Conservation (phyloP, 805 yeast species). For the Nakazawaea ishiwadae region DNA sequence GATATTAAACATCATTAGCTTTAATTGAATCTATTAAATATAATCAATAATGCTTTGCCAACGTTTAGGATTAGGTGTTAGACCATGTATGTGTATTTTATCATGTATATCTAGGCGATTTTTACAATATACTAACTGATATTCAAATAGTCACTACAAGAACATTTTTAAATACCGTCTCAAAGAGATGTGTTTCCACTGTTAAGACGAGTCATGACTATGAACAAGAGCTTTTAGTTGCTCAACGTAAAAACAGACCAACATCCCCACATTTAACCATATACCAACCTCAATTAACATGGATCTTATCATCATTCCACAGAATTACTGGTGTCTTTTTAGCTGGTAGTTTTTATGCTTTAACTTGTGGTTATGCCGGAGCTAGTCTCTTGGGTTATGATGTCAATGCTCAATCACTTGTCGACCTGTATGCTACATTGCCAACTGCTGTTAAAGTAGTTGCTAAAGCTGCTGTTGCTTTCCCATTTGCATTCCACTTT, state of each 20-base stretch:
- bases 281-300: conserved; percentile 87
- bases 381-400: conserved; percentile 59
- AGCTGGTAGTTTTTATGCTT: conserved; percentile 73
- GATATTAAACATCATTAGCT: not conserved
- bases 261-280: conserved; percentile 85
- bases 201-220: conserved; percentile 52
- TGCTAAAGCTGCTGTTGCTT: conserved; percentile 66
- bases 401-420: conserved; percentile 48
- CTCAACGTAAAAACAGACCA: conserved; percentile 87
- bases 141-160: conserved; percentile 12
- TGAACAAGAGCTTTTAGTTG: conserved; percentile 65
- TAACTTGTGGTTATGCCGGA: conserved; percentile 72
- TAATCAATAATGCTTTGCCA: conserved; percentile 9
- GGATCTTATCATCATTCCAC: conserved; percentile 76
- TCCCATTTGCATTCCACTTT: conserved; percentile 84
- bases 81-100: conserved; percentile 10
- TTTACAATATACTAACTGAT: conserved; percentile 20
- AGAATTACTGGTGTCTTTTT: conserved; percentile 84
- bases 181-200: conserved; percentile 30
- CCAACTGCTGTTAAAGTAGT: conserved; percentile 60
- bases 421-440: conserved; percentile 52
- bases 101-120: no score
- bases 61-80: conserved; percentile 14
- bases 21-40: no score
- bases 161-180: conserved; percentile 7